Base-by-base conservation (phyloP, 768 basidiomycete genomes). In the Postia placenta region DNA sequence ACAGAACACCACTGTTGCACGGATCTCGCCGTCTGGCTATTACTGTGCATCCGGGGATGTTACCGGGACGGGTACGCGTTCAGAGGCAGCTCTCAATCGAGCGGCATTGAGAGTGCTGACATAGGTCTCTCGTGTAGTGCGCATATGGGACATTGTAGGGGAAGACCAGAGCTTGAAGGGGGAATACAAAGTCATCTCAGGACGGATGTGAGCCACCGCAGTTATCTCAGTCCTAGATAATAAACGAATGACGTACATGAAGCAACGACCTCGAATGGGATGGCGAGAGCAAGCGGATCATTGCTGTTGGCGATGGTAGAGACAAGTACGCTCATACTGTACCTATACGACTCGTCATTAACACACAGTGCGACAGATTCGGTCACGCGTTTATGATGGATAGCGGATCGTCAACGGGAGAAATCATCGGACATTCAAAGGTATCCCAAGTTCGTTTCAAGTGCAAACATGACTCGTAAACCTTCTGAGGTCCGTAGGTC, bases 261-360 rank as follows among this genome's bases (percentile, higher is more conserved):
- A 92, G 93, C 56, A 93, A 93, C 57, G 95, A 97, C 67, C 78
- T 98, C 19, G 86, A 85, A 11, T 98, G 95, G 95, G 95, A 97
- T 60, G 88, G 87, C 1, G 95, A 97, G 66, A 91, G 87, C 61
- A 95, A 96, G 64, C 79, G 95, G n/a, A 87, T 98, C 49, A 87
- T 97, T 42, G 90, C 86, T 5, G 94, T 90, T 11, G 95, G 95
- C 46, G 91, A 95, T 55, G 93, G 93, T 28, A 76, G 83, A 51
- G 94, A 93, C 60, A 91, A 87, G 91, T 92, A 47, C 38, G 64
- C 52, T 20, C n/a, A 3, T 20, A 20, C 5, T 15, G 1, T 36
- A 9, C 17, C n/a, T 19, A 22, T 24, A 4, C 4, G 26, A 19
- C 19, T 24, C 12, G 27, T 11, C 20, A 2, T 19, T 49, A 24